These are phyloP conservation scores for Pharus latifolius DNA, from an alignment of 176 grass and related monocot genomes.

Conservation along the genomic window DNA sequence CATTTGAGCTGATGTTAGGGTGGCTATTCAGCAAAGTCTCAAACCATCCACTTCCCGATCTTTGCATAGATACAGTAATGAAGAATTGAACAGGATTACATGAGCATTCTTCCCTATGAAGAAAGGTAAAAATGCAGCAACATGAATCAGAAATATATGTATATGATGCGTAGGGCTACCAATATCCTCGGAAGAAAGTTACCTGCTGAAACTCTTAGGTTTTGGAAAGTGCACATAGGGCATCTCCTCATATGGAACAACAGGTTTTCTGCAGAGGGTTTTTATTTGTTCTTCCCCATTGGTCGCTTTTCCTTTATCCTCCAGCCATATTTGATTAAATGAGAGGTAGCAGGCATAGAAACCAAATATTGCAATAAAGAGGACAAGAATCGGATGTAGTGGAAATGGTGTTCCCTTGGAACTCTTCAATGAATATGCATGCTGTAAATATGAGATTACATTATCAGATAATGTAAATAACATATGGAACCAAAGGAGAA, in stretches of 20 bases:
- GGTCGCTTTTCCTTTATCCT: constrained; percentile 1
- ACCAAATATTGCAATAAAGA: constrained; percentile 52
- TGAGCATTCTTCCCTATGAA: constrained; percentile 53
- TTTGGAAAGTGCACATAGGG: constrained; percentile 62
- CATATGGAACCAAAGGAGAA: neutral
- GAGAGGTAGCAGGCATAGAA: constrained; percentile 64
- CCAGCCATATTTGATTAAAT: constrained; percentile 59
- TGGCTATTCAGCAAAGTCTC: constrained; percentile 97
- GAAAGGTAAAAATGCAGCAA: neutral
- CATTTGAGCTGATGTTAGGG: constrained; percentile 89
- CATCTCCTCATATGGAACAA: constrained; percentile 31
- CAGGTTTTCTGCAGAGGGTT: constrained; percentile 32
- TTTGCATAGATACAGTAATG: constrained; percentile 87
- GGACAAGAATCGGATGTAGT: constrained; percentile 31
- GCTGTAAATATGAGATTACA: constrained; percentile 30
- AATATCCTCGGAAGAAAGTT: neutral
- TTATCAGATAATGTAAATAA: neutral
- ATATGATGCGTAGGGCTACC: neutral
- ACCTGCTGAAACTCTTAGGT: constrained; percentile 75
- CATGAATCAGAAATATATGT: neutral
- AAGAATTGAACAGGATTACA: constrained; percentile 78
- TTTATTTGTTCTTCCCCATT: neutral
- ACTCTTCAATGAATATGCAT: constrained; percentile 47
- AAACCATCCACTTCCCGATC: constrained; percentile 94
- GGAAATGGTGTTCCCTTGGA: constrained; percentile 41